Base-by-base conservation (phyloP, 176 grass and related monocot genomes). In the Tillandsia fasciculata region DNA sequence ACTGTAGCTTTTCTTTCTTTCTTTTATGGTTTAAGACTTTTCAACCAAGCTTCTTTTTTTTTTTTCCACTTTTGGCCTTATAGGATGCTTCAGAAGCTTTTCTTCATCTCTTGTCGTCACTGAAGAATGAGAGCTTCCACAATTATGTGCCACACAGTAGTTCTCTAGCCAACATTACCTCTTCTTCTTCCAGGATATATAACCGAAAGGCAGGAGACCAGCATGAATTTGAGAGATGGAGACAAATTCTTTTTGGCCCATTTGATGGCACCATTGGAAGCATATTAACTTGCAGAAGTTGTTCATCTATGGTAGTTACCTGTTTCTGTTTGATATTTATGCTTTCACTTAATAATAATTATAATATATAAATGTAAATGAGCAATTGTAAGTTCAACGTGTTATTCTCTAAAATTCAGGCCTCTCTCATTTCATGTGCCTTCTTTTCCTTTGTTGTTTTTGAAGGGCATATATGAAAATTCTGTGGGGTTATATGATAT, bases 71-170 rank as follows among this genome's bases (percentile, higher is more conserved):
- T 15, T 77, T 47, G 1, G 48, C 57, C 17, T 68, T 51, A 69
- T 83, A 92, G 93, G 93, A 97, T 79, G 89, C 93, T 76, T 83
- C 89, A 0, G 93, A 97, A 76, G 89, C 93, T 69, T 85, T 97
- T 76, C 77, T 87, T 76, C 93, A 90, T 85, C 86, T 97, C 70
- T 87, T 92, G 71, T 79, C 83, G 59, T 97, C 93, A 48, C 20
- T 92, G 73, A 84, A 83, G 79, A 82, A 87, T 11, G 93, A 97
- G 80, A 79, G 87, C 83, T 90, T 76, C 63, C 63, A 59, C 20
- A 80, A 67, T 76, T 85, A 92, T 72, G 79, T 92, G 63, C 86
- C 86, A 53, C 74, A 89, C 53, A 80, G 77, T 64, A 97, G 83
- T 72, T 90, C 86, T 73, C 69, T 97, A 56, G 72, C 86, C 59